These are phyloP conservation scores for Crataegus laevigata DNA, from an alignment of 306 rosid genomes.

Conservation along the genomic window DNA sequence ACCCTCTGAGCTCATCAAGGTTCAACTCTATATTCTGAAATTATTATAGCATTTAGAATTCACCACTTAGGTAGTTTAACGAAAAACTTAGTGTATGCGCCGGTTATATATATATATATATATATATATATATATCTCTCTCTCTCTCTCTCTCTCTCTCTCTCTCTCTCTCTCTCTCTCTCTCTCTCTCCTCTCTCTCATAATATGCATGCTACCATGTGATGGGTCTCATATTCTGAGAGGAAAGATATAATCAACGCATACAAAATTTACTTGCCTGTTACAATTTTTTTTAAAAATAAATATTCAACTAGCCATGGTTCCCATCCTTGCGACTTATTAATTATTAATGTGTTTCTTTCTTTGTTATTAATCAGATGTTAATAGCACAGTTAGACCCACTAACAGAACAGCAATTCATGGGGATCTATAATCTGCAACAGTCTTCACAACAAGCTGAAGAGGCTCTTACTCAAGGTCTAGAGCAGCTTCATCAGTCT, in stretches of 20 bases:
- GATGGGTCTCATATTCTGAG: background rate
- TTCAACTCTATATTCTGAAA: background rate
- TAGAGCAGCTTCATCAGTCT: constrained; percentile 79
- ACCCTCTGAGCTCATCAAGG: constrained; percentile 85
- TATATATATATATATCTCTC: too few relatives aligned
- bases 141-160: too few relatives aligned
- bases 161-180: too few relatives aligned
- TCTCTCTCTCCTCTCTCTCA: background rate
- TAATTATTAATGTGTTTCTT: background rate
- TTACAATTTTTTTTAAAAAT: background rate
- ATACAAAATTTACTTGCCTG: background rate
- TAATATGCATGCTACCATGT: background rate
- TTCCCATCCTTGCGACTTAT: background rate
- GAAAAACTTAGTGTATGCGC: background rate
- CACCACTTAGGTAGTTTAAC: too few relatives aligned
- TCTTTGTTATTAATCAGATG: constrained; percentile 36
- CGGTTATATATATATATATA: background rate
- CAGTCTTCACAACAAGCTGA: constrained; percentile 73
- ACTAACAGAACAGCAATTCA: constrained; percentile 68
- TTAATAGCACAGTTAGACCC: constrained; percentile 70
- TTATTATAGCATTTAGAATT: too few relatives aligned
- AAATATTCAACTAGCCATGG: background rate
- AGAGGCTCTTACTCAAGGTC: constrained; percentile 82
- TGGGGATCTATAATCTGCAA: constrained; percentile 53
- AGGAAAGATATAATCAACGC: background rate